Conservation (phyloP, 768 basidiomycete species). For the Trametes sanguinea region DNA sequence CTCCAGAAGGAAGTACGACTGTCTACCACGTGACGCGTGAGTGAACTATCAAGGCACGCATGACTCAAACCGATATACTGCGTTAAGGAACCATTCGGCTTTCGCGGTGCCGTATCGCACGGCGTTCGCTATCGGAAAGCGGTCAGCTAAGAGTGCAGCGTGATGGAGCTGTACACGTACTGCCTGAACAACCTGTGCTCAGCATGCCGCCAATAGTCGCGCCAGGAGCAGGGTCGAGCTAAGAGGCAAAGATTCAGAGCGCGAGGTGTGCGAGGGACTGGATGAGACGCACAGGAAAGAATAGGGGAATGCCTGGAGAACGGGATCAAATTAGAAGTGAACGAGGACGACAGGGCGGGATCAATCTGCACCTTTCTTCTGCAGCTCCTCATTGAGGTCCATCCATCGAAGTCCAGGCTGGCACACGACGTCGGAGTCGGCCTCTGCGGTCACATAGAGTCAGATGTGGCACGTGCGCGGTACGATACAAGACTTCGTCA, state of each 20-base stretch:
- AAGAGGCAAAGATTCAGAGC: background rate
- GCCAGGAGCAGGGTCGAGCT: slow-evolving; percentile 78
- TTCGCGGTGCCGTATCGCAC: slow-evolving; percentile 89
- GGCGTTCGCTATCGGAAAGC: slow-evolving; percentile 58
- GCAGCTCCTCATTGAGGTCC: slow-evolving; percentile 68
- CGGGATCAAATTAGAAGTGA: background rate
- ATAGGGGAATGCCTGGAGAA: slow-evolving; percentile 66
- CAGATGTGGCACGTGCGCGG: background rate
- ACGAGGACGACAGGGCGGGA: background rate
- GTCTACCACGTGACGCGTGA: slow-evolving; percentile 49
- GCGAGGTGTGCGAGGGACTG: too few species aligned
- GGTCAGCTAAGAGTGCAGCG: background rate
- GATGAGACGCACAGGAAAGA: slow-evolving; percentile 66
- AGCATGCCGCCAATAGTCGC: slow-evolving; percentile 88
- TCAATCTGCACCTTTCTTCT: slow-evolving; percentile 51
- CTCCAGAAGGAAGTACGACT: slow-evolving; percentile 84
- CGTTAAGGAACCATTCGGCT: slow-evolving; percentile 88
- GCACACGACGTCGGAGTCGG: slow-evolving; percentile 71
- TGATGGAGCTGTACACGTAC: slow-evolving; percentile 36
- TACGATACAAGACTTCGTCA: slow-evolving; percentile 31
- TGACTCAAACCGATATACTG: slow-evolving; percentile 43
- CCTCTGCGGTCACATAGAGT: slow-evolving; percentile 42
- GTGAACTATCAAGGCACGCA: background rate
- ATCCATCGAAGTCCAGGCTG: slow-evolving; percentile 76
- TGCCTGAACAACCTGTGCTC: slow-evolving; percentile 85